Conservation (phyloP, 768 basidiomycete genomes). For the Lentinula guzmanii region DNA sequence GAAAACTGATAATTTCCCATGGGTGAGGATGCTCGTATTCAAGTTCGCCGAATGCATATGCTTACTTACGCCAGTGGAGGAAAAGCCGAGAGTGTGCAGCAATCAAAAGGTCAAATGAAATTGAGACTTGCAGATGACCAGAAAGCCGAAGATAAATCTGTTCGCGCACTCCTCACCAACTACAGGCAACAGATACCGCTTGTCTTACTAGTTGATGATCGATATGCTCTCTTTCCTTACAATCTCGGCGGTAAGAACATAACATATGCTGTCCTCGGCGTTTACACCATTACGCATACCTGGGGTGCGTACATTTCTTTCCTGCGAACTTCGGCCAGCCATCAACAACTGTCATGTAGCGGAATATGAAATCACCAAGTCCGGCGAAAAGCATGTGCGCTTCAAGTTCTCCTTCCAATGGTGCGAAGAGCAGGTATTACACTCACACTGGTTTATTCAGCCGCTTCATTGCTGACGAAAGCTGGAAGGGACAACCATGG, state of each 20-base stretch:
- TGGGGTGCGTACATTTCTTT: constrained; percentile 47
- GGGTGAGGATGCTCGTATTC: constrained; percentile 44
- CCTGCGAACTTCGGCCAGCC: constrained; percentile 6
- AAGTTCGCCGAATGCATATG: neutral
- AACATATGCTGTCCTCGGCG: constrained; percentile 45
- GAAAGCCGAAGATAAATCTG: constrained; percentile 60
- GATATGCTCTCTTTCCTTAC: constrained; percentile 68
- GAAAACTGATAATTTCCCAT: constrained; percentile 76
- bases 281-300: constrained; percentile 64
- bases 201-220: constrained; percentile 68
- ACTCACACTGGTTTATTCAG: neutral
- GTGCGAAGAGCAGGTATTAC: constrained; percentile 61
- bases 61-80: constrained; percentile 46
- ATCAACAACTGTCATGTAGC: constrained; percentile 29
- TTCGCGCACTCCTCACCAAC: constrained; percentile 60
- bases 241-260: constrained; percentile 47
- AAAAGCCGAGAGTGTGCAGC: constrained; percentile 53
- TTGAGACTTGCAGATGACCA: constrained; percentile 57
- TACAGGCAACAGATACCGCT: constrained; percentile 51
- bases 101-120: constrained; percentile 29
- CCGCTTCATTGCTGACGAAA: neutral
- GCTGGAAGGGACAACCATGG: constrained; percentile 38
- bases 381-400: constrained; percentile 29
- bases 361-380: constrained; percentile 43
- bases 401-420: constrained; percentile 85